Evolutionary conservation across 2,329 filamentous ascomycete genomes (phyloP).

Genomic region (Botrytis galanthina): DNA sequence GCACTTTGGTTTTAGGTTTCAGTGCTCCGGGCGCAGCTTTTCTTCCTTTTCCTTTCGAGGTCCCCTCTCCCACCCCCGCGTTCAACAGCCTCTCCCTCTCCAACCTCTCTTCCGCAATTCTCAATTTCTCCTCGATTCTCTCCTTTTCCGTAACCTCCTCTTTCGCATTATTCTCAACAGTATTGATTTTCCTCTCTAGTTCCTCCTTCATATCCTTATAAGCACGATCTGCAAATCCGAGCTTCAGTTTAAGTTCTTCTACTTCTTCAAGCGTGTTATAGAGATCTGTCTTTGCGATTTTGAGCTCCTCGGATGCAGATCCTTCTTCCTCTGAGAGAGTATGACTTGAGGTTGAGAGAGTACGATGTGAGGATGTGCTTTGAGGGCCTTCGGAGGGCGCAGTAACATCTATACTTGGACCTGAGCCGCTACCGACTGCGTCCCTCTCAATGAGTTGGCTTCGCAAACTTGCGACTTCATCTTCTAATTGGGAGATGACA

Average conservation of each 20-base stretch:
- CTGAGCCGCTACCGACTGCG: background rate
- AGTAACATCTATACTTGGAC: background rate
- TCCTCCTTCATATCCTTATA: background rate
- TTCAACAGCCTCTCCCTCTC: background rate
- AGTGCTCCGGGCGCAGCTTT: background rate
- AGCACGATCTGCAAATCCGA: background rate
- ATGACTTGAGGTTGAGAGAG: background rate
- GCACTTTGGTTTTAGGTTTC: background rate
- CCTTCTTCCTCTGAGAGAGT: background rate
- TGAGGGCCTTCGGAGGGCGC: background rate
- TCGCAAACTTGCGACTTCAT: background rate
- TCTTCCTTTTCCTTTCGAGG: background rate
- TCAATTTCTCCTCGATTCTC: background rate
- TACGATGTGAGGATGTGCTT: background rate
- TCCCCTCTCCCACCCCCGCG: no score
- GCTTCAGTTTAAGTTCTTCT: slow-evolving; percentile 7
- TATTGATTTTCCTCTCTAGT: background rate
- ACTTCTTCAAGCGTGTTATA: slow-evolving; percentile 19
- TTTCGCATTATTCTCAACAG: background rate
- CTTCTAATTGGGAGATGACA: background rate
- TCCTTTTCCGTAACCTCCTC: background rate
- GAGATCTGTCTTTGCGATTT: background rate
- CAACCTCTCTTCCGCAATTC: background rate
- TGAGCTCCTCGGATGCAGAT: background rate
- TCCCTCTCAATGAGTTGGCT: background rate